Conservation (phyloP, 768 basidiomycete species). For the Pleurotus tuoliensis region DNA sequence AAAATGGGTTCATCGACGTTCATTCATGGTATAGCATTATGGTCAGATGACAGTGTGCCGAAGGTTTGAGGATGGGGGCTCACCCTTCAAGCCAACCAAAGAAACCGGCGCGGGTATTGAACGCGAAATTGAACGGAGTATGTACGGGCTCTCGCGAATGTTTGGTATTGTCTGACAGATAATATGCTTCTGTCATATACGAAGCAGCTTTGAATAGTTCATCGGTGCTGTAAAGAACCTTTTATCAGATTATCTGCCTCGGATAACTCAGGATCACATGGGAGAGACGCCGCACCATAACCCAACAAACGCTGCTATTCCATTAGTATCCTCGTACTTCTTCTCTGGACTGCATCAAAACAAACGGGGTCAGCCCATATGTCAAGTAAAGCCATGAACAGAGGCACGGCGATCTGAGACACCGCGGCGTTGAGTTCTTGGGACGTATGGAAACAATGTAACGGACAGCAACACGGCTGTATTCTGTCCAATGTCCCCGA, state of each 20-base stretch:
- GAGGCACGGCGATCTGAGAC: background rate
- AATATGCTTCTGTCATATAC: constrained; percentile 69
- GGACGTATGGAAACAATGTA: background rate
- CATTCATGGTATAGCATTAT: background rate
- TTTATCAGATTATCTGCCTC: background rate
- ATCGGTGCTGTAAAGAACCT: constrained; percentile 47
- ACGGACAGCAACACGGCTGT: no score
- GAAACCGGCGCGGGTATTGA: constrained; percentile 47
- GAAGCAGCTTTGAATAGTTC: constrained; percentile 75
- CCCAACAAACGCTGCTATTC: constrained; percentile 67
- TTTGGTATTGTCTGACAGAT: constrained; percentile 31
- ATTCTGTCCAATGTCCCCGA: background rate
- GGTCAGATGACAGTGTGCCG: background rate
- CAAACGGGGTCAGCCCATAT: background rate
- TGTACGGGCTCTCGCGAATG: constrained; percentile 42
- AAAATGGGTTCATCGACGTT: background rate
- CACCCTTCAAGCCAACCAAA: constrained; percentile 73
- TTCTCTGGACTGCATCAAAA: constrained; percentile 41
- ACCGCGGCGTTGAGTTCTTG: background rate
- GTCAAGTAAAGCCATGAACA: background rate
- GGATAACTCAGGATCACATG: background rate
- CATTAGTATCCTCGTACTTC: constrained; percentile 66
- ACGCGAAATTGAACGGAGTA: constrained; percentile 73
- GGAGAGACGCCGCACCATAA: constrained; percentile 46
- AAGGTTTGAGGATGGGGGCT: background rate